Evolutionary conservation across 2,329 filamentous ascomycete genomes (phyloP).

Genomic region (Ophiostoma angusticollis): DNA sequence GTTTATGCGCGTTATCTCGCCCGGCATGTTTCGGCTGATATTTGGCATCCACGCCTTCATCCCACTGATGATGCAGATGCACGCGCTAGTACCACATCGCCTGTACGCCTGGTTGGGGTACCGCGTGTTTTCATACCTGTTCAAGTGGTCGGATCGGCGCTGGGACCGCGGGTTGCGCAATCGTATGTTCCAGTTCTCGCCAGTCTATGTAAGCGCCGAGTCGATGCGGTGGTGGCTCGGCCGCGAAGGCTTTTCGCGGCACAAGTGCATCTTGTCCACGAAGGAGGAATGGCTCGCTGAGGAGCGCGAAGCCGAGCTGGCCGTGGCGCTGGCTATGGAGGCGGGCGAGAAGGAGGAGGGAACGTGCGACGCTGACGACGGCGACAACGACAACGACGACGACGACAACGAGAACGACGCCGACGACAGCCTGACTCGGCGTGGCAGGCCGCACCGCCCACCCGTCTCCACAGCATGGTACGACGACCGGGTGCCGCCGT

Average conservation of each 20-base stretch:
- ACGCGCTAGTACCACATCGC: constrained; percentile 47
- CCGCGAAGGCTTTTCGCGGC: constrained; percentile 61
- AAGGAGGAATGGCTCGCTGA: constrained; percentile 53
- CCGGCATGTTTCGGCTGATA: constrained; percentile 60
- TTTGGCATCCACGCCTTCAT: constrained; percentile 94
- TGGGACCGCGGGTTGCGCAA: constrained; percentile 73
- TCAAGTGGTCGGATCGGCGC: constrained; percentile 70
- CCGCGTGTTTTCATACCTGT: constrained; percentile 77
- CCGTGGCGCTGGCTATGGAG: too few relatives aligned
- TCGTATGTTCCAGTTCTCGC: constrained; percentile 84
- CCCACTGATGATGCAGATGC: constrained; percentile 83
- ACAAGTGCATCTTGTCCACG: constrained; percentile 79
- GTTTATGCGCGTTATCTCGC: constrained; percentile 73
- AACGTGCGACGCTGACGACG: not conserved
- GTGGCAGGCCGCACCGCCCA: constrained; percentile 25
- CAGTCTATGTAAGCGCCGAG: constrained; percentile 80
- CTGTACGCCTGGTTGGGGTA: constrained; percentile 78
- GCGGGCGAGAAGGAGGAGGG: constrained; percentile 12
- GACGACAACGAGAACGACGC: constrained; percentile 6
- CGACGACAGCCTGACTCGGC: too few relatives aligned
- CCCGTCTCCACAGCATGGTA: constrained; percentile 64
- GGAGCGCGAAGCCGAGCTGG: constrained; percentile 29
- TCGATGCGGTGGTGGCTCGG: constrained; percentile 95
- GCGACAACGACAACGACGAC: constrained; percentile 13
- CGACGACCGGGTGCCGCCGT: constrained; percentile 61